A percentile compares a stretch with the other conserved stretches of the same genome.
Evolutionary conservation across 257 asterid species (phyloP).

Genomic region (Avicennia marina): DNA sequence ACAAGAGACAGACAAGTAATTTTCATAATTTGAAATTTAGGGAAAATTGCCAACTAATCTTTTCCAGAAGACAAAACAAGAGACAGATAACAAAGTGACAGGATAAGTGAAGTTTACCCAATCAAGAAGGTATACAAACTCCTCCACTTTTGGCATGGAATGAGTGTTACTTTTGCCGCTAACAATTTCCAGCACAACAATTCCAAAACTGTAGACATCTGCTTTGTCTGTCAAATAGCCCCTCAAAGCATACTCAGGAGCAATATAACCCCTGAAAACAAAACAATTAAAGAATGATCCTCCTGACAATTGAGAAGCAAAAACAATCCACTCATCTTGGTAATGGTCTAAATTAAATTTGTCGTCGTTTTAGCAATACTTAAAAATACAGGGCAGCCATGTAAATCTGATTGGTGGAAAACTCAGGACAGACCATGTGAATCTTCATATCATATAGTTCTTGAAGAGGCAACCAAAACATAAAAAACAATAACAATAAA

Average conservation of each 20-base stretch:
- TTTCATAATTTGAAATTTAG: too few relatives aligned
- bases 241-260: conserved; percentile 77
- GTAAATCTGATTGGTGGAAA: too few relatives aligned
- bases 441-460: too few relatives aligned
- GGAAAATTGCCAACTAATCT: too few relatives aligned
- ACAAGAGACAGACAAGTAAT: too few relatives aligned
- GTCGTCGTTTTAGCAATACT: too few relatives aligned
- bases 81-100: background rate
- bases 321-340: too few relatives aligned
- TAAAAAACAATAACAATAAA: too few relatives aligned
- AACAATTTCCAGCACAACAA: conserved; percentile 61
- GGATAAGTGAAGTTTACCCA: conserved; percentile 44
- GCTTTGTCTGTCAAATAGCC: conserved; percentile 78
- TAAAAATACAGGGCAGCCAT: too few relatives aligned
- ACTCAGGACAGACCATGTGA: too few relatives aligned
- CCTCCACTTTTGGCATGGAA: conserved; percentile 57
- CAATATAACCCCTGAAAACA: conserved; percentile 64
- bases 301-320: background rate
- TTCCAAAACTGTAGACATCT: conserved; percentile 72
- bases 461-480: too few relatives aligned
- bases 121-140: conserved; percentile 67
- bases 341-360: too few relatives aligned
- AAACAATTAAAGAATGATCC: background rate
- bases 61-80: background rate
- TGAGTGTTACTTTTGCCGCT: conserved; percentile 63